These are phyloP conservation scores for Fusarium compactum DNA, from an alignment of 2,329 filamentous ascomycete species.

Conservation along the genomic window DNA sequence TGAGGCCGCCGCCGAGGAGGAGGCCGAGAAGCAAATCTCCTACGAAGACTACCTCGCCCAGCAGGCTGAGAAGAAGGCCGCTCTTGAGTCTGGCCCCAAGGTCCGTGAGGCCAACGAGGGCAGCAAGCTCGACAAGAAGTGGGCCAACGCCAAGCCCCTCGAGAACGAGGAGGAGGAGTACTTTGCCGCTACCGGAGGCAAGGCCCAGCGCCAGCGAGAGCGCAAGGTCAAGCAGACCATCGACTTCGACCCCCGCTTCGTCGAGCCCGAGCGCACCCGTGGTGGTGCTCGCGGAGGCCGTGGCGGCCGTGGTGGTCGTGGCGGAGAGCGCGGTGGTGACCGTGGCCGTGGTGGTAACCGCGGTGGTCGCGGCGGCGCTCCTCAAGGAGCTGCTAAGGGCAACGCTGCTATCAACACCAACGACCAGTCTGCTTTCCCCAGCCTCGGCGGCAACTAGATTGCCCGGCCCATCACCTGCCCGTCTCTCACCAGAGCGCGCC, in stretches of 20 bases:
- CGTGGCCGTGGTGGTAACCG: slow-evolving; percentile 51
- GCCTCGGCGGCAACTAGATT: slow-evolving; percentile 66
- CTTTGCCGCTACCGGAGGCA: slow-evolving; percentile 79
- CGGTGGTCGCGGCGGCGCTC: slow-evolving; percentile 49
- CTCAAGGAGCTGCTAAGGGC: slow-evolving; percentile 50
- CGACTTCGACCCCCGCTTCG: slow-evolving; percentile 87
- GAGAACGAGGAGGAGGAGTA: slow-evolving; percentile 80
- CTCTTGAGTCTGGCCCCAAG: slow-evolving; percentile 72
- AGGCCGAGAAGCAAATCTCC: slow-evolving; percentile 86
- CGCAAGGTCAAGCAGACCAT: slow-evolving; percentile 91
- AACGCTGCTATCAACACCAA: slow-evolving; percentile 63
- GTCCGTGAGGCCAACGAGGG: slow-evolving; percentile 95
- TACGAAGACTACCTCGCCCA: slow-evolving; percentile 88
- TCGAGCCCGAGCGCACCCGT: slow-evolving; percentile 74
- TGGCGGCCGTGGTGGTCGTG: slow-evolving; percentile 56
- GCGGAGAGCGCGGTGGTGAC: slow-evolving; percentile 58
- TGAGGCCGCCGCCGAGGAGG: slow-evolving; percentile 62
- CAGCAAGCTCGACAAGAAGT: slow-evolving; percentile 89
- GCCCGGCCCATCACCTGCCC: slow-evolving; percentile 22
- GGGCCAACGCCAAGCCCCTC: slow-evolving; percentile 83
- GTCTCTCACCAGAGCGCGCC: slow-evolving; percentile 31
- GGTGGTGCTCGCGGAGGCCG: slow-evolving; percentile 64
- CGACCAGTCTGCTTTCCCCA: slow-evolving; percentile 71
- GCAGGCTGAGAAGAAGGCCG: slow-evolving; percentile 78
- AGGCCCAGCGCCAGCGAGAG: slow-evolving; percentile 87